These are phyloP conservation scores for Ceratobasidium sp. DNA, from an alignment of 1,284 basidiomycete species.

Conservation along the genomic window DNA sequence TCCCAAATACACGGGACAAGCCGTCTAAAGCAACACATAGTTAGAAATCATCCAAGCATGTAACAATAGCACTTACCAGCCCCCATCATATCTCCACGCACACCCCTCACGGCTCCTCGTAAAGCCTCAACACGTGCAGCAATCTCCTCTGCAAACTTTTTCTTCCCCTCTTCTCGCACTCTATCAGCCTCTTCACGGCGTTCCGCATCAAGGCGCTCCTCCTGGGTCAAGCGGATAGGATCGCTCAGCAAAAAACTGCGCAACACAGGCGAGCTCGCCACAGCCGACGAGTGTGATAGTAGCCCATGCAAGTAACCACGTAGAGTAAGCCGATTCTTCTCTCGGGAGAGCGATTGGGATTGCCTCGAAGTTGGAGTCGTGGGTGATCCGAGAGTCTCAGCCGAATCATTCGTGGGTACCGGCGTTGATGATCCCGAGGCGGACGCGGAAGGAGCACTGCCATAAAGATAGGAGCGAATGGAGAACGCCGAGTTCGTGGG, in stretches of 20 bases:
- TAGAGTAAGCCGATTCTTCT: slow-evolving; percentile 96
- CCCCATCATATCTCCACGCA: slow-evolving; percentile 92
- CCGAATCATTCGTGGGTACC: slow-evolving; percentile 49
- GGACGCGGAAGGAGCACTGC: slow-evolving; percentile 58
- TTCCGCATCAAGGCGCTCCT: slow-evolving; percentile 85
- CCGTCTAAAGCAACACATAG: slow-evolving; percentile 71
- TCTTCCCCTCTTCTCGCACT: slow-evolving; percentile 89
- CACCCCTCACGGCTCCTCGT: slow-evolving; percentile 84
- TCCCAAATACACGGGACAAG: slow-evolving; percentile 86
- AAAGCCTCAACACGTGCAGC: slow-evolving; percentile 88
- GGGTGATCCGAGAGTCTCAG: slow-evolving; percentile 47
- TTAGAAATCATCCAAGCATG: slow-evolving; percentile 46
- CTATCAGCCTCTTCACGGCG: slow-evolving; percentile 90
- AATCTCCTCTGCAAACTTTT: slow-evolving; percentile 89
- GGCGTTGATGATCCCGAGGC: slow-evolving; percentile 53
- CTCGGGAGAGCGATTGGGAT: slow-evolving; percentile 71
- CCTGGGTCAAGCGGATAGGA: slow-evolving; percentile 76
- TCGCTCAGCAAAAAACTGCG: slow-evolving; percentile 87
- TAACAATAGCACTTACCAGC: slow-evolving; percentile 66
- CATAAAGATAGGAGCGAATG: slow-evolving; percentile 55
- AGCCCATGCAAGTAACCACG: slow-evolving; percentile 91
- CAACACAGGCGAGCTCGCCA: slow-evolving; percentile 88
- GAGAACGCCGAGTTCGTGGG: slow-evolving; percentile 53
- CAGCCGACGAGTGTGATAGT: slow-evolving; percentile 72
- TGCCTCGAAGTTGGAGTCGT: slow-evolving; percentile 33